Evolutionary conservation across 345 rosid genomes (phyloP).

Genomic region (Eucalyptus microcorys): DNA sequence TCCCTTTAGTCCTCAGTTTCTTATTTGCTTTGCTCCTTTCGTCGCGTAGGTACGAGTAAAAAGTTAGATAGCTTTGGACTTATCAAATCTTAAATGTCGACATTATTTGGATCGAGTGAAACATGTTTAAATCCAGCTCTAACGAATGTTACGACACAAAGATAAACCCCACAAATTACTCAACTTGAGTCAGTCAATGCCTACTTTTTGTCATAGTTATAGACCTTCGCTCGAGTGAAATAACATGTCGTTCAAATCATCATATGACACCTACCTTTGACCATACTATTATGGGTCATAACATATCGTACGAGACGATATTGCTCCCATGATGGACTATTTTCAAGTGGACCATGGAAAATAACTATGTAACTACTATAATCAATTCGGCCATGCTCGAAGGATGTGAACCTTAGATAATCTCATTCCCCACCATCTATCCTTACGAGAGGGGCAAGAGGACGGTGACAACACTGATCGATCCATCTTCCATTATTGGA

Average conservation of each 20-base stretch:
- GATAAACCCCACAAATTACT: neutral
- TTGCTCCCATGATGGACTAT: neutral
- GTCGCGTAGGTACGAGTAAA: neutral
- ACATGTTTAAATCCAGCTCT: neutral
- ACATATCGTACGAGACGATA: neutral
- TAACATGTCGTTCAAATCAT: neutral
- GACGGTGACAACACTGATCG: neutral
- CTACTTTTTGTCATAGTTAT: fast-evolving
- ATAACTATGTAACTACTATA: neutral
- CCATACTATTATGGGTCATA: neutral
- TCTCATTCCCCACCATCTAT: neutral
- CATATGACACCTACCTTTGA: neutral
- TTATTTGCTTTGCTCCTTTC: neutral
- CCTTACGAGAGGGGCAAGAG: neutral
- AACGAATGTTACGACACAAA: neutral
- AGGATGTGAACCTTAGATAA: neutral
- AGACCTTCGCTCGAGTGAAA: fast-evolving
- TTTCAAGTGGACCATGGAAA: neutral
- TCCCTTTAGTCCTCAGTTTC: neutral
- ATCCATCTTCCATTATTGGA: neutral
- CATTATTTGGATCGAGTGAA: neutral
- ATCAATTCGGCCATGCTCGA: neutral
- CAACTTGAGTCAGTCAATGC: fast-evolving
- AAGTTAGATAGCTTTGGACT: neutral
- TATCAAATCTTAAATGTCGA: neutral